Evolutionary conservation across 306 rosid species (phyloP), one percentile per base, ranked within the genome.

Genomic region (Datisca glomerata): DNA sequence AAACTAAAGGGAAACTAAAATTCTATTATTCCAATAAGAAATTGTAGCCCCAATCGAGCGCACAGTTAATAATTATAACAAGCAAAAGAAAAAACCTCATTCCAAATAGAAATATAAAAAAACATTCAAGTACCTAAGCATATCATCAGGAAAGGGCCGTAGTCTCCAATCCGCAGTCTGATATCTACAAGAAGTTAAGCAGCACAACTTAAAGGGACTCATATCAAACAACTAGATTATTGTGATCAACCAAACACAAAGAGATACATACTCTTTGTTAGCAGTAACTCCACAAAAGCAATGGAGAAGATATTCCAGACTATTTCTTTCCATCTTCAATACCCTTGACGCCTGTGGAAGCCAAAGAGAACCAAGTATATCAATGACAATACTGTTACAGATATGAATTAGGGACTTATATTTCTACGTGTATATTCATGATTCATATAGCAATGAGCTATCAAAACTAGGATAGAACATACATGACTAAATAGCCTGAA

Each of bases 121-220:
- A 22, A 45, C 21, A 55, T 43, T 27, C 15, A 53, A n/a, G n/a
- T 68, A 83, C 97, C 89, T 83, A 46, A 76, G 21, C 97, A 89
- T 89, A 68, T 76, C 89, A 54, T 74, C 68, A 37, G 97, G 89
- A 64, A 89, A 82, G 13, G 97, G 95, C 9, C 95, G 85, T 51
- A 89, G 36, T 66, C 95, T 77, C 97, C 95, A 89, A 45, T 89
- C 97, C 24, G 95, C 94, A 68, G 67, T 77, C 68, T 89, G 97
- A 70, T 89, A 89, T 49, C 93, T 89, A 83, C 62, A 60, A 75
- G 29, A 41, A 63, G 59, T 55, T 67, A 18, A 49, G 42, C 19
- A 6, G 49, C 67, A 55, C 65, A 33, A 38, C 12, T 49, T 59
- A 49, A 20, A 55, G 20, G 36, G 13, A 31, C 9, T n/a, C n/a